Percentiles rank a stretch among this genome's conserved stretches.
phyloP scores from a whole-genome alignment of 257 asterid genomes.

The Solanum sparsipilum region DNA sequence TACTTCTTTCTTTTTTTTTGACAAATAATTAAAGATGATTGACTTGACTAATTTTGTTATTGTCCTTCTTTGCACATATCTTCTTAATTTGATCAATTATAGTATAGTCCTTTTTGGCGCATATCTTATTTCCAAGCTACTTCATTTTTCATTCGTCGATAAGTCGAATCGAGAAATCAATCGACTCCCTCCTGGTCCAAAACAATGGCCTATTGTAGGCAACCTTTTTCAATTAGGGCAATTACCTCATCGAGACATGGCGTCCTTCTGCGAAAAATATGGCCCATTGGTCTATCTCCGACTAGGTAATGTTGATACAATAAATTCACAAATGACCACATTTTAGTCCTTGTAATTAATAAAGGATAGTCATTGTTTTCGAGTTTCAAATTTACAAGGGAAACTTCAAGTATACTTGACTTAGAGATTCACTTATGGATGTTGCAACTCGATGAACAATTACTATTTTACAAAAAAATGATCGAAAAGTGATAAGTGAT shows the following conservation, averaged over 20 bases:
- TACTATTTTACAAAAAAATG: not conserved
- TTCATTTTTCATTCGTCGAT: not conserved
- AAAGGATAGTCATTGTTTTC: not conserved
- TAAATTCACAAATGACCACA: not conserved
- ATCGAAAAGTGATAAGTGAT: not conserved
- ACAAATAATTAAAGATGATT: not conserved
- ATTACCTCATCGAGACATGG: constrained; percentile 75
- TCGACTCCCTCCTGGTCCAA: constrained; percentile 78
- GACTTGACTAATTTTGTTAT: not conserved
- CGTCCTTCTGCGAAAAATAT: constrained; percentile 54
- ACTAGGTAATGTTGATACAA: constrained; percentile 22
- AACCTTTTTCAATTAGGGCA: constrained; percentile 74
- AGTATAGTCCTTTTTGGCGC: not conserved
- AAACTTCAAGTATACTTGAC: not conserved
- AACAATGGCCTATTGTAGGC: constrained; percentile 77
- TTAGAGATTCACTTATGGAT: not conserved
- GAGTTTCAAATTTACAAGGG: not conserved
- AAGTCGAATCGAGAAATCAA: not conserved
- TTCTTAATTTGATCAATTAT: not conserved
- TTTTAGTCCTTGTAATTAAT: not conserved
- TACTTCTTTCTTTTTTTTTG: not conserved
- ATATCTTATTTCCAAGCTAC: not conserved
- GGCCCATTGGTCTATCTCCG: constrained; percentile 81
- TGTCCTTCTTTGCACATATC: not conserved
- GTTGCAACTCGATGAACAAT: not conserved